These are phyloP conservation scores for Balakata baccata DNA, from an alignment of 345 rosid genomes.

Conservation along the genomic window DNA sequence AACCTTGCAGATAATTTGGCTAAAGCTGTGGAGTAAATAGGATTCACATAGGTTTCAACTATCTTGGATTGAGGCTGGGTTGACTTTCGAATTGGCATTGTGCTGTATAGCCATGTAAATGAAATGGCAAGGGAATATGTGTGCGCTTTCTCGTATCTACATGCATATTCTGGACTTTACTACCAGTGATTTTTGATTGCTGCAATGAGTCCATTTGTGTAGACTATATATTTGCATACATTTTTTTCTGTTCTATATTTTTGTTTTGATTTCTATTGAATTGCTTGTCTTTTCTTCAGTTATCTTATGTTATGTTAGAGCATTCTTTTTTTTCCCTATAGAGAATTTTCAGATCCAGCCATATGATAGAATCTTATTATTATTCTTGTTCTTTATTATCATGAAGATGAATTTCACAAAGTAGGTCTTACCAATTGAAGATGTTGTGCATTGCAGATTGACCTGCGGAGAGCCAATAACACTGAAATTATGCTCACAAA, in stretches of 20 bases:
- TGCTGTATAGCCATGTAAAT: too few species aligned
- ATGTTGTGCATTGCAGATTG: conserved; percentile 53
- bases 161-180: not conserved
- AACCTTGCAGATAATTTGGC: not conserved
- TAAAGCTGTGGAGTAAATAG: not conserved
- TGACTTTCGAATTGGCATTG: too few species aligned
- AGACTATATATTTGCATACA: not conserved
- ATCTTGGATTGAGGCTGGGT: too few species aligned
- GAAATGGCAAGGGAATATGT: too few species aligned
- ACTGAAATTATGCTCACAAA: conserved; percentile 99
- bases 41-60: not conserved
- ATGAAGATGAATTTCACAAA: not conserved
- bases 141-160: not conserved
- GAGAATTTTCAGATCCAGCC: not conserved
- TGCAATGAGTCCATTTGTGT: not conserved
- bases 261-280: not conserved
- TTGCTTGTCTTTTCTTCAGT: not conserved
- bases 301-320: not conserved
- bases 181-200: not conserved
- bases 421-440: not conserved
- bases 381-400: not conserved
- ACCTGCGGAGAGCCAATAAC: conserved; percentile 95
- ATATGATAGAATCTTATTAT: not conserved
- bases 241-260: not conserved
- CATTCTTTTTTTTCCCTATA: not conserved